phyloP scores from a whole-genome alignment of 2,329 filamentous ascomycete species.

The Colletotrichum tofieldiae region DNA sequence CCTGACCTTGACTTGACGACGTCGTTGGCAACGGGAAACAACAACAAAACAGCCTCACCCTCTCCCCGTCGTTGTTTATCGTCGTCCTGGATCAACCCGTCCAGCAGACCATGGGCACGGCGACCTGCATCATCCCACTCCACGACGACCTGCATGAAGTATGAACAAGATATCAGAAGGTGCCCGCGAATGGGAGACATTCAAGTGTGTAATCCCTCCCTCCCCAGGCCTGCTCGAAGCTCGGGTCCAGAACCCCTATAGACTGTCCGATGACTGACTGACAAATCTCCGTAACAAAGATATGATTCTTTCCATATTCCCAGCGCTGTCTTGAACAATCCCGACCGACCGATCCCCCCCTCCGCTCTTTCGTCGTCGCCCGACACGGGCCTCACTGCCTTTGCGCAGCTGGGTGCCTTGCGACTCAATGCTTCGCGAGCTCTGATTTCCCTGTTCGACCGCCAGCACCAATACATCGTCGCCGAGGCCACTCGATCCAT shows the following conservation, averaged over 20 bases:
- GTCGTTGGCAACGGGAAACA: constrained; percentile 1
- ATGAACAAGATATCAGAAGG: constrained; percentile 47
- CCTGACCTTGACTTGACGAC: constrained; percentile 22
- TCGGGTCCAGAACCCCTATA: not conserved
- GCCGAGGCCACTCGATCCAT: constrained; percentile 64
- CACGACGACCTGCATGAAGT: constrained; percentile 35
- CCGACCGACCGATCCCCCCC: constrained; percentile 45
- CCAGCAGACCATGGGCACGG: constrained; percentile 38
- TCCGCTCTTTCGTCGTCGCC: constrained; percentile 48
- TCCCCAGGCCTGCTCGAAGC: not conserved
- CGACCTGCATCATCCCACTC: constrained; percentile 29
- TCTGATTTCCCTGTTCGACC: constrained; percentile 68
- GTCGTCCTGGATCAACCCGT: constrained; percentile 1
- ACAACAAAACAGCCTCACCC: not conserved
- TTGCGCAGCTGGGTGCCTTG: constrained; percentile 65
- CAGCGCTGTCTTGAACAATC: constrained; percentile 46
- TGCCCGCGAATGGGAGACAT: constrained; percentile 51
- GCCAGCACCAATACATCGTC: constrained; percentile 63
- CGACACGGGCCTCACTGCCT: constrained; percentile 62
- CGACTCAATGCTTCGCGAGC: constrained; percentile 57
- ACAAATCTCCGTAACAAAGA: constrained; percentile 29
- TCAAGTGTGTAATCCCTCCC: constrained; percentile 45
- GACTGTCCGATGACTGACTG: not conserved
- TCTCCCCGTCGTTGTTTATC: not conserved
- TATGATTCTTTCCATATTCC: constrained; percentile 43